Percentiles rank a stretch among this genome's conserved stretches.
Evolutionary conservation across 768 basidiomycete genomes (phyloP).

Genomic region (Lentinus tigrinus): DNA sequence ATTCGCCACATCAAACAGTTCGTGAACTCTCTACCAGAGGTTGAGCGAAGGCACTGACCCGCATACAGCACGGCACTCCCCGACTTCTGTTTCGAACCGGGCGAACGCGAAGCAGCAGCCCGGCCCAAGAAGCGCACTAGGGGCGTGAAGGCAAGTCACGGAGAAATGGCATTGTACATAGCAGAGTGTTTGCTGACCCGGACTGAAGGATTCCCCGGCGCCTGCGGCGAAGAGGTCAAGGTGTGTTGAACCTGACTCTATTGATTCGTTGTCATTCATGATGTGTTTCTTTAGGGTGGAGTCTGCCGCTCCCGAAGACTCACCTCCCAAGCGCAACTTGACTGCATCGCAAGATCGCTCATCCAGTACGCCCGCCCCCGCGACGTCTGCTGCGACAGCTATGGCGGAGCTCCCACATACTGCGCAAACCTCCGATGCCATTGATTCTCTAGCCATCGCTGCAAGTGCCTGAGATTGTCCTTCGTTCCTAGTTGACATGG

Average conservation of each 20-base stretch:
- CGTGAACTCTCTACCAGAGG: slow-evolving; percentile 26
- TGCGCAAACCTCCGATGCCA: background rate
- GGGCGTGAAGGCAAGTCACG: slow-evolving; percentile 21
- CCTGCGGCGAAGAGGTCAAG: slow-evolving; percentile 11
- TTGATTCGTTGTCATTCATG: background rate
- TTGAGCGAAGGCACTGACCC: background rate
- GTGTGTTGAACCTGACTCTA: background rate
- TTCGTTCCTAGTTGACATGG: background rate
- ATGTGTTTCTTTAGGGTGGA: background rate
- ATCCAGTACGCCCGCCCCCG: background rate
- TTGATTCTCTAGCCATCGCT: slow-evolving; percentile 10
- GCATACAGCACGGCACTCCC: slow-evolving; percentile 64
- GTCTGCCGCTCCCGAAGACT: background rate
- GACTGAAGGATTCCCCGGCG: slow-evolving; percentile 12
- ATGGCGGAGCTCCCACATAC: slow-evolving; percentile 12
- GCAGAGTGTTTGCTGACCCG: background rate
- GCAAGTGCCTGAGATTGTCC: slow-evolving; percentile 17
- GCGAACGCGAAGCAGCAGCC: slow-evolving; percentile 72
- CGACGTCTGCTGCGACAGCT: background rate
- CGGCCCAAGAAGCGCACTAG: slow-evolving; percentile 73
- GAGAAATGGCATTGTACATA: background rate
- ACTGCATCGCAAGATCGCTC: background rate
- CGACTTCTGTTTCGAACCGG: slow-evolving; percentile 78
- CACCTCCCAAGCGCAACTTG: background rate
- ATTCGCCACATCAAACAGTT: slow-evolving; percentile 90